Evolutionary conservation across 805 yeast genomes (phyloP).

Genomic region (Geotrichum ghanense): DNA sequence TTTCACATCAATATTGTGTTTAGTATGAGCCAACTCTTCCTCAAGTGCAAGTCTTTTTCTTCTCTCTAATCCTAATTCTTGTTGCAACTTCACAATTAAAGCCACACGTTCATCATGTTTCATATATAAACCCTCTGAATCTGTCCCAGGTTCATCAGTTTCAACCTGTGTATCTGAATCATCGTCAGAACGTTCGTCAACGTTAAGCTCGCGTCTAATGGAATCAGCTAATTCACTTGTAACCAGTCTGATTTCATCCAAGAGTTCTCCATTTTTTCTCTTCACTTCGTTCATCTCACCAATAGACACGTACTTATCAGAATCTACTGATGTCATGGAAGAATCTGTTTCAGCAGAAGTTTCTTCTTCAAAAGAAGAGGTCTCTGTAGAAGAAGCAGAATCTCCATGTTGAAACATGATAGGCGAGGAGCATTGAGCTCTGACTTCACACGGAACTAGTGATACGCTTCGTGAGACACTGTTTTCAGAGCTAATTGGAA

Average conservation of each 20-base stretch:
- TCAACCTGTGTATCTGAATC: not conserved
- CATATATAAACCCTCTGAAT: not conserved
- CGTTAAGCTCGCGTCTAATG: conserved; percentile 22
- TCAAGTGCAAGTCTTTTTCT: not conserved
- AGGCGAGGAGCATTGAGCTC: not conserved
- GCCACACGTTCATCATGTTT: not conserved
- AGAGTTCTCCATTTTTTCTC: conserved; percentile 14
- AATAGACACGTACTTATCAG: not conserved
- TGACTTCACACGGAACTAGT: not conserved
- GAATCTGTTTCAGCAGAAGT: conserved; percentile 1
- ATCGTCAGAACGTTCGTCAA: not conserved
- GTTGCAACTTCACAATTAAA: not conserved
- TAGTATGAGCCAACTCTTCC: not conserved
- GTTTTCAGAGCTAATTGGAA: not conserved
- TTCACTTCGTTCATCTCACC: not conserved
- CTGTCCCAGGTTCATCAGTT: not conserved
- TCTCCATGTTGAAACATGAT: not conserved
- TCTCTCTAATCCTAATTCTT: not conserved
- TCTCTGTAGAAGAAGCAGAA: not conserved
- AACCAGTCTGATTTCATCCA: conserved; percentile 26
- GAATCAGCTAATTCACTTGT: conserved; percentile 29
- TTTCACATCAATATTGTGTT: not conserved
- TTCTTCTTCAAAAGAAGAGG: not conserved
- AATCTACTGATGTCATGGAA: not conserved
- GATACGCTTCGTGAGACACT: not conserved